Evolutionary conservation across 768 basidiomycete genomes (phyloP).

Genomic region (Boletus vermiculosoides): DNA sequence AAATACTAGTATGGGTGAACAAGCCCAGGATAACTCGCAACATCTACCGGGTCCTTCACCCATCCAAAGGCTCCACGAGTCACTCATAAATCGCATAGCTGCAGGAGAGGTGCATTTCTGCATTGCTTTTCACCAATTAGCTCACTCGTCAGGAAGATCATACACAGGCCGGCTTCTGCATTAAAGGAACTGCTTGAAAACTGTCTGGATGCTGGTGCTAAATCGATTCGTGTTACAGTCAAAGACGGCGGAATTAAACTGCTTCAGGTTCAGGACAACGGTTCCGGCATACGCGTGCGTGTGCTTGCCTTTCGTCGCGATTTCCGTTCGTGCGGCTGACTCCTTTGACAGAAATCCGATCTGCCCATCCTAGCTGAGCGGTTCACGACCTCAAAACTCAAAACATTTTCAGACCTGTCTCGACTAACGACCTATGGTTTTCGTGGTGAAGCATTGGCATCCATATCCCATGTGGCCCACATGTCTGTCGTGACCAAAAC

Average conservation of each 20-base stretch:
- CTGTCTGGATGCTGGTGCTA: slow-evolving; percentile 88
- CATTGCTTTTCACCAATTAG: not conserved
- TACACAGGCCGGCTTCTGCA: slow-evolving; percentile 89
- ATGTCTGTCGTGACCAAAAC: slow-evolving; percentile 91
- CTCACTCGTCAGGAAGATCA: slow-evolving; percentile 53
- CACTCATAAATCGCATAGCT: slow-evolving; percentile 89
- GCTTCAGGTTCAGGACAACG: slow-evolving; percentile 95
- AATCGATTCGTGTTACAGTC: slow-evolving; percentile 79
- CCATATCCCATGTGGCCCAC: slow-evolving; percentile 91
- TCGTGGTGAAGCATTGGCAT: slow-evolving; percentile 94
- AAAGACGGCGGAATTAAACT: slow-evolving; percentile 97
- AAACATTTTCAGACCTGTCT: slow-evolving; percentile 81
- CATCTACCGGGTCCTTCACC: slow-evolving; percentile 48
- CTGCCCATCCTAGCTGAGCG: slow-evolving; percentile 89
- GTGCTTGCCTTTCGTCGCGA: not conserved
- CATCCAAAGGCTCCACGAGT: slow-evolving; percentile 75
- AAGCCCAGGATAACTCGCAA: slow-evolving; percentile 13
- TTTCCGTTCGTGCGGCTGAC: not conserved
- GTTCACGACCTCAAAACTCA: slow-evolving; percentile 93
- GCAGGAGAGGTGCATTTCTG: slow-evolving; percentile 56
- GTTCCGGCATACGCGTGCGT: slow-evolving; percentile 87
- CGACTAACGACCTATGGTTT: slow-evolving; percentile 92
- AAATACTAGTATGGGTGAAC: slow-evolving; percentile 12
- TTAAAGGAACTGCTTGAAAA: slow-evolving; percentile 97
- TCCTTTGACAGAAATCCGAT: slow-evolving; percentile 65